Percentiles rank a stretch among this genome's conserved stretches.
Conservation (phyloP, 257 asterid genomes). For the Schizonepeta tenuifolia region DNA sequence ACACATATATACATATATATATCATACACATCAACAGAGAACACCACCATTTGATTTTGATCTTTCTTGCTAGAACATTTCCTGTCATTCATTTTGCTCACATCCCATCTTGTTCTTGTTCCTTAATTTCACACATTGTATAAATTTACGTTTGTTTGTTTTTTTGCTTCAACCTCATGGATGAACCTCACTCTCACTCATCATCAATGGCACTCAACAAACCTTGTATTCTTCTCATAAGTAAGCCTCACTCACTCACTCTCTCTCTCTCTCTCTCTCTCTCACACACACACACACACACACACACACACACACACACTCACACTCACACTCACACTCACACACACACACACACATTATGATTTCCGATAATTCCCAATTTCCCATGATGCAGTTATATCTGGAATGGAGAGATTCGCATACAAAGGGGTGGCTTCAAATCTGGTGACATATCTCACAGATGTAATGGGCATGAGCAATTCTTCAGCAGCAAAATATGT, state of each 20-base stretch:
- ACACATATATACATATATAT: neutral
- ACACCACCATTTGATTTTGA: neutral
- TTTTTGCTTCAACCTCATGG: conserved; percentile 33
- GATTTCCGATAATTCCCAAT: too few species aligned
- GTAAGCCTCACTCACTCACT: conserved; percentile 37
- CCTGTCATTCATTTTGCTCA: conserved; percentile 3
- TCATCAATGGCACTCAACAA: conserved; percentile 54
- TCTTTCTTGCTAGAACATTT: conserved; percentile 19
- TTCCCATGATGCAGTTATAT: conserved; percentile 47
- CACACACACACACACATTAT: too few species aligned
- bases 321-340: too few species aligned
- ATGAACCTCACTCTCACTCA: conserved; percentile 29
- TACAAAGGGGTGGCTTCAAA: conserved; percentile 95
- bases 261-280: neutral
- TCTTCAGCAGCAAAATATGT: conserved; percentile 90
- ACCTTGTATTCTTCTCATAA: conserved; percentile 78
- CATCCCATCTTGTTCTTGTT: neutral
- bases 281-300: too few species aligned
- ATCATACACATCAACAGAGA: neutral
- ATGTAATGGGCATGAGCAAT: conserved; percentile 73
- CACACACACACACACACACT: too few species aligned
- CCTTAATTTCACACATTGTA: neutral
- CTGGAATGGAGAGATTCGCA: conserved; percentile 94
- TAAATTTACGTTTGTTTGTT: neutral
- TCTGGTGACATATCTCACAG: conserved; percentile 82